phyloP scores from a whole-genome alignment of 768 basidiomycete species.

The Mycena capillaripes region DNA sequence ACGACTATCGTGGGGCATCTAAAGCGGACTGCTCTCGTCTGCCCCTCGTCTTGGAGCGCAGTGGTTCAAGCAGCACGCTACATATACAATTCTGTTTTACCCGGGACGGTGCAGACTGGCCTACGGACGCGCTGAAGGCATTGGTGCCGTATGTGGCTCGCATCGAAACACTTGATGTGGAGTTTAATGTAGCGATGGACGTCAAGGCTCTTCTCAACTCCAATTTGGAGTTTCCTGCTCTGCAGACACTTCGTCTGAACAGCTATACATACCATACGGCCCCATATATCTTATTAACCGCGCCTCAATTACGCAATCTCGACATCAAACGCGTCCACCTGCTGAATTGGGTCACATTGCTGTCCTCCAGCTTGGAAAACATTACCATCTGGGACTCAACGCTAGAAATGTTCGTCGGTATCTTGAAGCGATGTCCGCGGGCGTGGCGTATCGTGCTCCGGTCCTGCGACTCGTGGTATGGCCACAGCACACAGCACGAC shows the following conservation, averaged over 20 bases:
- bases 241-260: background rate
- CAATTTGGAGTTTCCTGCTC: background rate
- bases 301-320: background rate
- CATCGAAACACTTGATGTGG: conserved; percentile 3
- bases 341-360: background rate
- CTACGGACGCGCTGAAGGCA: background rate
- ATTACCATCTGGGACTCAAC: background rate
- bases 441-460: background rate
- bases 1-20: too few relatives aligned
- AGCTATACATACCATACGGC: fast-evolving
- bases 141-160: background rate
- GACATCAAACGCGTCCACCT: background rate
- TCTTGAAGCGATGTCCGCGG: background rate
- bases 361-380: background rate
- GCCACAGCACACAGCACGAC: too few relatives aligned
- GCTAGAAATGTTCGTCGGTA: background rate
- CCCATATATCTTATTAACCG: background rate
- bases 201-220: background rate
- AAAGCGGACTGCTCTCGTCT: background rate
- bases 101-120: too few relatives aligned
- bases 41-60: conserved; percentile 1
- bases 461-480: too few relatives aligned
- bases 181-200: fast-evolving
- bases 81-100: background rate
- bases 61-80: background rate